Evolutionary conservation across 257 asterid species (phyloP), one percentile per base, ranked within the genome.

Genomic region (Galeopsis tetrahit): DNA sequence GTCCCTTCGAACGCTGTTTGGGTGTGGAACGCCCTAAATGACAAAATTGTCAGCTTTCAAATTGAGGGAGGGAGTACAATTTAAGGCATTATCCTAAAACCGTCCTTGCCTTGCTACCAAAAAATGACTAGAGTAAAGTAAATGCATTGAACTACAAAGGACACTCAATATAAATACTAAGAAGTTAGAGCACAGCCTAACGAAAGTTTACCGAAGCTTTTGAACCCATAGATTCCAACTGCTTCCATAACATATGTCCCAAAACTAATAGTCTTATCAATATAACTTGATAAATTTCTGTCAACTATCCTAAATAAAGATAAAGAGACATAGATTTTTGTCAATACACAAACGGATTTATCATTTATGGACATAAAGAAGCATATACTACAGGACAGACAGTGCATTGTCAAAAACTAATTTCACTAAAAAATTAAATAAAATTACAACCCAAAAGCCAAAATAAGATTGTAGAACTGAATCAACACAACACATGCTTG

Each of bases 381-480:
- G 58, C 74, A 57, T 3, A 38, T 10, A 57, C 51, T 65, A 66
- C n/a, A n/a, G n/a, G n/a, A n/a, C n/a, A n/a, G n/a, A 60, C 58
- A 32, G 3, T 35, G 68, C 69, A 32, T n/a, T 15, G n/a, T 62
- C 39, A 58, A 36, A 46, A 21, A 58, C 40, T 21, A 43, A 39
- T 7, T 70, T 64, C 61, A 38, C 14, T 53, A 39, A 35, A 65
- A 39, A 35, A 65, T n/a, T n/a, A n/a, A n/a, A n/a, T n/a, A n/a
- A 53, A 56, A 58, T 49, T 17, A 59, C 65, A 65, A 33, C n/a
- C 40, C 28, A 32, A 53, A 36, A 35, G 4, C 7, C 34, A 71
- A 7, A 38, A 59, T 28, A 43, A 21, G 3, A 52, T 10, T 66
- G 8, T 32, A n/a, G 0, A 34, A 36, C 52, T 3, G 62, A 78